Percentiles rank a stretch among this genome's conserved stretches.
phyloP scores from a whole-genome alignment of 371 early-diverging fungal species.

The Mortierella sp. region DNA sequence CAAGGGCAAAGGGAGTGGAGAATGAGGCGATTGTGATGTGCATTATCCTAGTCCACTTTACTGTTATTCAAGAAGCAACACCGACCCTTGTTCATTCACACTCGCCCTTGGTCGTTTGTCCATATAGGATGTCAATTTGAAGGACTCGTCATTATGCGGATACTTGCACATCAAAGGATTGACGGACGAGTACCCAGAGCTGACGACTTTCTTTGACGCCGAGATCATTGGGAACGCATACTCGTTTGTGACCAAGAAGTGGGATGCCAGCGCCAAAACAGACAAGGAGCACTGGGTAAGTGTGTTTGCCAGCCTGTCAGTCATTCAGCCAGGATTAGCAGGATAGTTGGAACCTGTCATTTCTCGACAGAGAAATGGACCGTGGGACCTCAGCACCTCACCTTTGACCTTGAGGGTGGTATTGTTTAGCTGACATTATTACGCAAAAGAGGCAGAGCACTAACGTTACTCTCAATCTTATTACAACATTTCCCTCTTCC shows the following conservation, averaged over 20 bases:
- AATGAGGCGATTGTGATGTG: background rate
- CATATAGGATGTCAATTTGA: slow-evolving; percentile 80
- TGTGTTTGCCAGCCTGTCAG: background rate
- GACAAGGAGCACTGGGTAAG: slow-evolving; percentile 89
- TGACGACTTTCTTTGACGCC: slow-evolving; percentile 90
- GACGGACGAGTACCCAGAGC: slow-evolving; percentile 83
- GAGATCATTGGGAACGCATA: slow-evolving; percentile 86
- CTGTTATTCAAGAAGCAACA: background rate
- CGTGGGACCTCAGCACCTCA: no score
- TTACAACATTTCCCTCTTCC: background rate
- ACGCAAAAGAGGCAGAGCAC: background rate
- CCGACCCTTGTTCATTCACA: background rate
- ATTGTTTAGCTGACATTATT: background rate
- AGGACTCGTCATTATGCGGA: slow-evolving; percentile 81
- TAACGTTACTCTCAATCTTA: background rate
- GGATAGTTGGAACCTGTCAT: background rate
- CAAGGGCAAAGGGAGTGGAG: background rate
- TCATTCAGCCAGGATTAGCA: background rate
- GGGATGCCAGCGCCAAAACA: slow-evolving; percentile 84
- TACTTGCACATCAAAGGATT: slow-evolving; percentile 88
- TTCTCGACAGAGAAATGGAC: background rate
- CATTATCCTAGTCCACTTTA: background rate
- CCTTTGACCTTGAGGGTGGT: no score
- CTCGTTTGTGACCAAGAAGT: slow-evolving; percentile 87
- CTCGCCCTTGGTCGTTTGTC: background rate